These are phyloP conservation scores for Plasmodium knowlesi DNA, from an alignment of 169 alveolate genomes.

Conservation along the genomic window DNA sequence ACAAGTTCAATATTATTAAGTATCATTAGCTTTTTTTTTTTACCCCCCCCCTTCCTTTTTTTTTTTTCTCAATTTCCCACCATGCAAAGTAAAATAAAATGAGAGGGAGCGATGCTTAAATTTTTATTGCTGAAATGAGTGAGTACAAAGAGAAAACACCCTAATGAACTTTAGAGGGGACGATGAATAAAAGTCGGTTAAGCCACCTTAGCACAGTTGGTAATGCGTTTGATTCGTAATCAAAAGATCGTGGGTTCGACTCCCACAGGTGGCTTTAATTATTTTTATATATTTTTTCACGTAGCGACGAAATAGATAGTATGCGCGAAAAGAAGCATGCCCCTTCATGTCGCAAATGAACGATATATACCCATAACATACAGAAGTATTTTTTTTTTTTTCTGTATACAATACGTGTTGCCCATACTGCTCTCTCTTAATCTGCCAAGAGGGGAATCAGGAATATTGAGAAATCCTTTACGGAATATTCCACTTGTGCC, in stretches of 20 bases:
- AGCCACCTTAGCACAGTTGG: slow-evolving; percentile 90
- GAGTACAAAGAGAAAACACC: no score
- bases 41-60: no score
- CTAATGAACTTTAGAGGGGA: background rate
- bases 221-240: slow-evolving; percentile 91
- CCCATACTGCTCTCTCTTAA: background rate
- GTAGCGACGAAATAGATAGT: background rate
- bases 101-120: background rate
- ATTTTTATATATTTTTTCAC: no score
- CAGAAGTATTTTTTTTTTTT: no score
- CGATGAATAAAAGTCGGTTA: background rate
- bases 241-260: slow-evolving; percentile 91
- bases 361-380: background rate
- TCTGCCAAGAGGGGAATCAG: background rate
- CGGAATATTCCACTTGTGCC: background rate
- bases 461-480: background rate
- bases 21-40: background rate
- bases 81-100: background rate
- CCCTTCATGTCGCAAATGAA: background rate
- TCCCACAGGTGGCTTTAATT: slow-evolving; percentile 87
- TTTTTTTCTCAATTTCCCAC: background rate
- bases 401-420: no score
- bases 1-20: background rate
- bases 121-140: background rate
- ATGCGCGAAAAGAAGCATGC: background rate